These are phyloP conservation scores for Polyrhizophydium stewartii DNA, from an alignment of 371 early-diverging fungal genomes.

Conservation along the genomic window DNA sequence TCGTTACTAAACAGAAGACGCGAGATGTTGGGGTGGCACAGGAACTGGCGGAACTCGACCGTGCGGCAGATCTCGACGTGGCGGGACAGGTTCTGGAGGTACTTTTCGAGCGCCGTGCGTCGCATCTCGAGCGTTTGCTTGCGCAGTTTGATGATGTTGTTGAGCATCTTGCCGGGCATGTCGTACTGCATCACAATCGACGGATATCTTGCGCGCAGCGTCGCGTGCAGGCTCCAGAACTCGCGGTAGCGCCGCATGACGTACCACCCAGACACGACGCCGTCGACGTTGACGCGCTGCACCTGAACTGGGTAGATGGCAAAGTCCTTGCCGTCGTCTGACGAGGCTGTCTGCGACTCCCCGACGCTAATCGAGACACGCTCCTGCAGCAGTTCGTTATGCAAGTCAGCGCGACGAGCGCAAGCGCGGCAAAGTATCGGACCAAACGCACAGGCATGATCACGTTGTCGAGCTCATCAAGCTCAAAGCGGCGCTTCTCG, in stretches of 20 bases:
- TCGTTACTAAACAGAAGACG: constrained; percentile 2
- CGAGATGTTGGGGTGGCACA: constrained; percentile 22
- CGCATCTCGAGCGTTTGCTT: constrained; percentile 62
- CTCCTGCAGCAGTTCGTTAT: constrained; percentile 33
- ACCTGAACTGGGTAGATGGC: constrained; percentile 76
- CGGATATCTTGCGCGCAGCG: constrained; percentile 53
- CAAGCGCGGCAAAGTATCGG: too few species aligned
- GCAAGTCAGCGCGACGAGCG: too few species aligned
- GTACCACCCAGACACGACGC: constrained; percentile 32
- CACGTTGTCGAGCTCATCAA: constrained; percentile 62
- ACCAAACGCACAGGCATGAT: constrained; percentile 61
- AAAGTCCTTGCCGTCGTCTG: constrained; percentile 61
- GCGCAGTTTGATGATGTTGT: constrained; percentile 22
- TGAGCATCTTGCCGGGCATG: constrained; percentile 69
- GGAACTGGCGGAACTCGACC: constrained; percentile 26
- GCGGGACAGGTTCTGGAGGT: constrained; percentile 47
- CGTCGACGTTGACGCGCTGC: constrained; percentile 37
- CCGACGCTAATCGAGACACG: constrained; percentile 58
- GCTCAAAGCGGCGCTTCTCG: constrained; percentile 62
- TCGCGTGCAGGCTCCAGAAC: constrained; percentile 72
- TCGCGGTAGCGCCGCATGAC: constrained; percentile 61
- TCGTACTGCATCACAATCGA: constrained; percentile 56
- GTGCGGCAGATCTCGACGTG: constrained; percentile 25
- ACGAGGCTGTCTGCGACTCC: constrained; percentile 37
- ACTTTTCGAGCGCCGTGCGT: constrained; percentile 61